These are phyloP conservation scores for Pyrenula massariospora DNA, from an alignment of 495 filamentous ascomycete genomes.

Conservation along the genomic window DNA sequence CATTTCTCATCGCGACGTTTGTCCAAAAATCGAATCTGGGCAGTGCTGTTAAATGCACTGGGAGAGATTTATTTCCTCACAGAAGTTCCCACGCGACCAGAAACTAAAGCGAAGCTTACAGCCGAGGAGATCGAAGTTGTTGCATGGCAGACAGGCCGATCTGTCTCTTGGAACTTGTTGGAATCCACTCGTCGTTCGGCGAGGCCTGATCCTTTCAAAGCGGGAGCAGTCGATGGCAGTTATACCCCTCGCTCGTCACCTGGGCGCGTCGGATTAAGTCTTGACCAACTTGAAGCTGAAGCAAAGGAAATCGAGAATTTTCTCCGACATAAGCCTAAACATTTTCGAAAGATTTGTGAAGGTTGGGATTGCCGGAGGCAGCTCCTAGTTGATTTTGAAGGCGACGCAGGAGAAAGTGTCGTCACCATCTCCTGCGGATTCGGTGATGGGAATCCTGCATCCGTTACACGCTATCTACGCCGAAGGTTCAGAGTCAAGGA, in stretches of 20 bases:
- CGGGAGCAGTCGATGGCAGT: constrained; percentile 46
- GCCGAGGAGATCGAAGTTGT: constrained; percentile 40
- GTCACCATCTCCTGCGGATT: constrained; percentile 62
- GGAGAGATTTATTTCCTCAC: constrained; percentile 83
- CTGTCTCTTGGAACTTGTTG: constrained; percentile 66
- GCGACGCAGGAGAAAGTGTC: constrained; percentile 60
- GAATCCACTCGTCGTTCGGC: constrained; percentile 63
- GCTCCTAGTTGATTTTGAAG: constrained; percentile 81
- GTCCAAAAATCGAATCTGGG: constrained; percentile 64
- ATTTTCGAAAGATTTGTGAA: constrained; percentile 67
- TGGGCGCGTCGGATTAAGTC: constrained; percentile 58
- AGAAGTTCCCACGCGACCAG: constrained; percentile 43
- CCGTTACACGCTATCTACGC: constrained; percentile 40
- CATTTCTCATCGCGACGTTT: constrained; percentile 58
- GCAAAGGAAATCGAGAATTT: constrained; percentile 74
- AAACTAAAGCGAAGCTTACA: constrained; percentile 21
- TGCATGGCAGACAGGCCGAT: constrained; percentile 72
- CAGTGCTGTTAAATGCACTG: constrained; percentile 76
- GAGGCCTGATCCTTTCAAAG: constrained; percentile 55
- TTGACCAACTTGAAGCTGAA: constrained; percentile 59
- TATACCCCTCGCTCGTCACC: constrained; percentile 59
- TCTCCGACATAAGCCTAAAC: constrained; percentile 56
- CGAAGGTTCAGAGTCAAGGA: constrained; percentile 20
- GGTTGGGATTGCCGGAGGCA: constrained; percentile 89
- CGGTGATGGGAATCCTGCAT: constrained; percentile 38